Base-by-base conservation (phyloP, 1,284 basidiomycete genomes). In the Trichosporon asahii region DNA sequence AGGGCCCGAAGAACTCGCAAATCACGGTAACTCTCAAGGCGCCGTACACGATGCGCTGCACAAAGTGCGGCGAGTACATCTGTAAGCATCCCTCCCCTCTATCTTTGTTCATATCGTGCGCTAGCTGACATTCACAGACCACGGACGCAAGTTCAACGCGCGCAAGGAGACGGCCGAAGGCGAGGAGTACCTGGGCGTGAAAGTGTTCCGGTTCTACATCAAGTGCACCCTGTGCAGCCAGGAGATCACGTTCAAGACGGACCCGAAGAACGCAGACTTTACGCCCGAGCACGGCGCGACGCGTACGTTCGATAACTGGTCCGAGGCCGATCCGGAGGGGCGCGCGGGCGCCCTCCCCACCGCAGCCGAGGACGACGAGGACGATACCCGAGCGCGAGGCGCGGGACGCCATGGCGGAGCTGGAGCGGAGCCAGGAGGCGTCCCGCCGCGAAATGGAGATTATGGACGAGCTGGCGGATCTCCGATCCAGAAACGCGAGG, bases 61-160 rank as follows among this genome's bases (percentile, higher is more conserved):
- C 92, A 79, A 92, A 92, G 12, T 99, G 96, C 78, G 96, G 95
- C 69, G 97, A 99, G 84, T 99, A 98, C 82, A 92, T 98, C 72
- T 95, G 95, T 86, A 91, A 79, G 82, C 79, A 44, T n/a, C 33
- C 21, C n/a, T 14, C 8, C 14, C 18, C 23, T 14, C 23, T 15
- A 40, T 35, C 18, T 11, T 8, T 63, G 0, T 27, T 21, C 27
- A 9, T n/a, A n/a, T n/a, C n/a, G n/a, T n/a, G n/a, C n/a, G n/a
- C n/a, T n/a, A 29, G 35, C 67, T 68, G 35, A 68, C 64, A 25
- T 5, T 21, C 8, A n/a, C 66, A 83, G 86, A 87, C 78, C 87
- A 98, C 82, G 97, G 96, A 61, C 98, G 98, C 86, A 99, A 99
- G 85, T 99, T 99, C 87, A 99, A 99, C 77, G 97, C 97, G 1